Percentiles rank a stretch among this genome's conserved stretches.
Evolutionary conservation across 225 moss, liverwort and hornwort genomes (phyloP).

Genomic region (Takakia lepidozioides): DNA sequence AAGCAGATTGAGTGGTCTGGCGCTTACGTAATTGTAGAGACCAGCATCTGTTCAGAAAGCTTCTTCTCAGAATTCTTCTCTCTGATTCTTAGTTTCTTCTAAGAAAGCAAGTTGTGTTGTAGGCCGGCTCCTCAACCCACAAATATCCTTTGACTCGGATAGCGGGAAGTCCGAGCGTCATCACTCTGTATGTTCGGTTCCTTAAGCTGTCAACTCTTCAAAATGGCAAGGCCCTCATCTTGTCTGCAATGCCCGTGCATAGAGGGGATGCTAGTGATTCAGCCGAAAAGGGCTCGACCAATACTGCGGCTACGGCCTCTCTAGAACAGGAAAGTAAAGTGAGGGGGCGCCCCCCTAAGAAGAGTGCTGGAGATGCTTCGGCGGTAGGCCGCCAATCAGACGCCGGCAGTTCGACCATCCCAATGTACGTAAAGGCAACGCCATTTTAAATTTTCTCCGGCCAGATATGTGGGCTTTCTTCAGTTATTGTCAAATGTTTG

Average conservation of each 20-base stretch:
- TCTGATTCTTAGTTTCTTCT: too few relatives aligned
- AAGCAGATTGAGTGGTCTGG: too few relatives aligned
- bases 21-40: too few relatives aligned
- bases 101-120: not conserved
- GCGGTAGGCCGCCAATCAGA: too few relatives aligned
- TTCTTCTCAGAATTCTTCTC: too few relatives aligned
- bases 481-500: not conserved
- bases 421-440: slow-evolving; percentile 14
- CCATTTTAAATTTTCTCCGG: not conserved
- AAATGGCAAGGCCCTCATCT: slow-evolving; percentile 11
- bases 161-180: slow-evolving; percentile 12
- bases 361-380: too few relatives aligned
- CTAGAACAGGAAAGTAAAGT: slow-evolving; percentile 16
- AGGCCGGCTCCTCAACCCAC: slow-evolving; percentile 7
- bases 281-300: slow-evolving; percentile 6
- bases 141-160: slow-evolving; percentile 16
- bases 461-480: not conserved
- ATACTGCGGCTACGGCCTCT: slow-evolving; percentile 5
- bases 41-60: too few relatives aligned
- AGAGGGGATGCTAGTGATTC: slow-evolving; percentile 7
- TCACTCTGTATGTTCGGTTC: not conserved
- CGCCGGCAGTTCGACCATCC: slow-evolving; percentile 20
- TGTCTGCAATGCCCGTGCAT: not conserved
- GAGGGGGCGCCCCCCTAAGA: slow-evolving; percentile 17
- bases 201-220: slow-evolving; percentile 7